These are phyloP conservation scores for Emergomyces pasteurianus DNA, from an alignment of 2,329 filamentous ascomycete species.

Conservation along the genomic window DNA sequence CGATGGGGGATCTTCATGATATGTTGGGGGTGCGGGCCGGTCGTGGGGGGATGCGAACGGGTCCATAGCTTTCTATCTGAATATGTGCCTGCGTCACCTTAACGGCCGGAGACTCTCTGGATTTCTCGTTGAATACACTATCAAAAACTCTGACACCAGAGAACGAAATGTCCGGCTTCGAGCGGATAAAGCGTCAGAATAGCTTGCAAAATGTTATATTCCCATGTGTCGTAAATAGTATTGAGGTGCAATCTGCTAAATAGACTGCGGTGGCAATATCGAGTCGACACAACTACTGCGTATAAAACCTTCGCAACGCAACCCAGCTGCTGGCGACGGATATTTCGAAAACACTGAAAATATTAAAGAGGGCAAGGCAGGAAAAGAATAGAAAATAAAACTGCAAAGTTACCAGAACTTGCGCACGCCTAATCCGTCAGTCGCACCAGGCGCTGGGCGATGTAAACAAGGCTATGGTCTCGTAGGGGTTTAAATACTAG, in stretches of 20 bases:
- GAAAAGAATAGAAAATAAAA: too few species aligned
- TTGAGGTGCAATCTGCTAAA: background rate
- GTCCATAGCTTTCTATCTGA: constrained; percentile 4
- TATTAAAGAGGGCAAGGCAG: too few species aligned
- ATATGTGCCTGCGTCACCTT: background rate
- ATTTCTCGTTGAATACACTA: background rate
- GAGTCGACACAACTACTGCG: background rate
- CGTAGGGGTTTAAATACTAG: background rate
- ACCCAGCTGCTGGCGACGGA: background rate
- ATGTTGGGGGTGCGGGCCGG: constrained; percentile 21
- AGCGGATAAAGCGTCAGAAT: background rate
- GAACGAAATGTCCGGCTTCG: background rate
- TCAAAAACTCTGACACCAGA: background rate
- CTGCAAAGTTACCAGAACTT: background rate
- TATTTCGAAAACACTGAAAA: background rate
- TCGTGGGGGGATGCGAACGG: constrained; percentile 14
- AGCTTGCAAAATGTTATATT: background rate
- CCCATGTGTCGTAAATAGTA: background rate
- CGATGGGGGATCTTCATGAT: constrained; percentile 33
- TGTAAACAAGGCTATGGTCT: background rate
- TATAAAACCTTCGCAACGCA: background rate
- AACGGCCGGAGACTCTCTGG: background rate
- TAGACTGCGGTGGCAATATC: background rate
- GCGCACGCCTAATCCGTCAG: background rate
- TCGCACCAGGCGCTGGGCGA: background rate